phyloP scores from a whole-genome alignment of 805 yeast species.

The Wickerhamiella domercqiae region DNA sequence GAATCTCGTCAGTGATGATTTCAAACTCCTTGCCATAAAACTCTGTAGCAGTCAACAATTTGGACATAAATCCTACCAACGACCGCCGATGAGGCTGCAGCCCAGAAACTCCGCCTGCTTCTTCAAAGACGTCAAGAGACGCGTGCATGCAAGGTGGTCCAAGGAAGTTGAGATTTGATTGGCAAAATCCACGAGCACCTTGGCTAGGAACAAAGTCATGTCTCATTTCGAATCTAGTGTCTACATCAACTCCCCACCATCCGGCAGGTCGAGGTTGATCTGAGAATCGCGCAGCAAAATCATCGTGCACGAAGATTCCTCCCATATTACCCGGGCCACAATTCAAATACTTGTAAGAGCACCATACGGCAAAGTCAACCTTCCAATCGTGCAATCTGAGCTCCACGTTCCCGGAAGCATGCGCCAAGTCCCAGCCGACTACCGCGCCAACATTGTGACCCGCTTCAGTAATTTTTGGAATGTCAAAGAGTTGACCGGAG shows the following conservation, averaged over 20 bases:
- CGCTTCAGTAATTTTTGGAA: slow-evolving; percentile 46
- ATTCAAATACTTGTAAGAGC: slow-evolving; percentile 81
- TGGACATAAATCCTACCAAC: slow-evolving; percentile 44
- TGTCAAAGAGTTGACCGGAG: slow-evolving; percentile 77
- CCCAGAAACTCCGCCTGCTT: slow-evolving; percentile 44
- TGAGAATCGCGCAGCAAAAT: slow-evolving; percentile 6
- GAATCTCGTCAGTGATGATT: slow-evolving; percentile 57
- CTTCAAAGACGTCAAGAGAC: slow-evolving; percentile 46
- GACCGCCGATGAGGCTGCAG: slow-evolving; percentile 41
- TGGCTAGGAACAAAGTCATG: slow-evolving; percentile 62
- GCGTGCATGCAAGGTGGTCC: slow-evolving; percentile 63
- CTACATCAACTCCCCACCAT: slow-evolving; percentile 88
- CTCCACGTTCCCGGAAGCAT: slow-evolving; percentile 79
- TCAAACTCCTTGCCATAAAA: slow-evolving; percentile 36
- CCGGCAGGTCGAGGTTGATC: slow-evolving; percentile 66
- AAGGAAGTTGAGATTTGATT: slow-evolving; percentile 78
- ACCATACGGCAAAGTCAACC: slow-evolving; percentile 90
- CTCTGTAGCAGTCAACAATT: slow-evolving; percentile 31
- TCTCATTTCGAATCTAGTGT: slow-evolving; percentile 61
- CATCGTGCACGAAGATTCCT: slow-evolving; percentile 63
- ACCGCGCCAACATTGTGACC: slow-evolving; percentile 40
- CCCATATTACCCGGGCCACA: slow-evolving; percentile 92
- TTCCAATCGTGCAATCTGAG: slow-evolving; percentile 70
- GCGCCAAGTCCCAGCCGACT: slow-evolving; percentile 91
- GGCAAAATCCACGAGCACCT: slow-evolving; percentile 81